A percentile compares a stretch with the other conserved stretches of the same genome.
phyloP scores from a whole-genome alignment of 345 rosid genomes.

The Jatropha curcas region DNA sequence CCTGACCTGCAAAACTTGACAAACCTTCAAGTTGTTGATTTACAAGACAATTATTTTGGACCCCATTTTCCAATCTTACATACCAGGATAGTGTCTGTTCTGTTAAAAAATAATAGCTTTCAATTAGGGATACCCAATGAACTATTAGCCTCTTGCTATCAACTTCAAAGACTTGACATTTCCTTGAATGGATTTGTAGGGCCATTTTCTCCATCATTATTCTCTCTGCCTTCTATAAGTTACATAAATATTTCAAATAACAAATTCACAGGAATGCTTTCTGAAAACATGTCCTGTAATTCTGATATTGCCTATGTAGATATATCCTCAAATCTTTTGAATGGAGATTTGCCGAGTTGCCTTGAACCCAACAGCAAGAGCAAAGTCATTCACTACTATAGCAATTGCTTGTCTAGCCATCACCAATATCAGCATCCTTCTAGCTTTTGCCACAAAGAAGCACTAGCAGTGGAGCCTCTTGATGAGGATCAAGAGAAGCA shows the following conservation, averaged over 20 bases:
- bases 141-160: slow-evolving; percentile 34
- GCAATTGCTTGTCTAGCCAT: slow-evolving; percentile 49
- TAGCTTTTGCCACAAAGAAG: slow-evolving; percentile 51
- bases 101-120: slow-evolving; percentile 54
- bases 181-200: slow-evolving; percentile 59
- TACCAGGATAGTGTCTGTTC: slow-evolving; percentile 35
- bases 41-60: slow-evolving; percentile 50
- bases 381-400: slow-evolving; percentile 31
- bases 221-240: slow-evolving; percentile 48
- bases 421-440: slow-evolving; percentile 48
- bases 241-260: slow-evolving; percentile 51
- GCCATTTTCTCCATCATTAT: slow-evolving; percentile 44
- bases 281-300: slow-evolving; percentile 52
- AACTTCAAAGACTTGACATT: slow-evolving; percentile 60
- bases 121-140: slow-evolving; percentile 44
- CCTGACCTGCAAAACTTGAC: slow-evolving; percentile 48
- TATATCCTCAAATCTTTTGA: slow-evolving; percentile 54
- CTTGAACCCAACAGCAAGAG: slow-evolving; percentile 22
- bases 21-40: slow-evolving; percentile 60
- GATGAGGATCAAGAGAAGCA: slow-evolving; percentile 27
- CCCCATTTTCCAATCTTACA: slow-evolving; percentile 52
- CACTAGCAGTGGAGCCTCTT: slow-evolving; percentile 56
- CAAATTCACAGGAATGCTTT: slow-evolving; percentile 50
- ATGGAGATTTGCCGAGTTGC: slow-evolving; percentile 61
- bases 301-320: slow-evolving; percentile 42